These are phyloP conservation scores for Chlamydomonas eustigma DNA, from an alignment of 139 green algal species.

Conservation along the genomic window DNA sequence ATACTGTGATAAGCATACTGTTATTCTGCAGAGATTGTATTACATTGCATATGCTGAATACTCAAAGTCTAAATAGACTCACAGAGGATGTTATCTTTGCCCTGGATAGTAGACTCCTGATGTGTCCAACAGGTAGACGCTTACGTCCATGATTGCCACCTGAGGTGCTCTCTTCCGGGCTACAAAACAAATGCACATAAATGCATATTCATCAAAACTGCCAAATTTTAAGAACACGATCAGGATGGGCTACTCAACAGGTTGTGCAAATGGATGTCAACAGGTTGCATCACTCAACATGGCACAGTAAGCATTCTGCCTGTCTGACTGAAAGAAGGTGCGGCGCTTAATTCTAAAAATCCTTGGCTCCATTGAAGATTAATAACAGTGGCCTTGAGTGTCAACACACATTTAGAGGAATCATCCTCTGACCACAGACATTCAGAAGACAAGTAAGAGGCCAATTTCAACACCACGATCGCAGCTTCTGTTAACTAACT, in stretches of 20 bases:
- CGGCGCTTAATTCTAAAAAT: no score
- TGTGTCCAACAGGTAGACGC: not conserved
- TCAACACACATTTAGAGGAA: not conserved
- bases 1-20: not conserved
- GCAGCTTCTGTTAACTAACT: not conserved
- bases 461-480: not conserved
- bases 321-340: no score
- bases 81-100: not conserved
- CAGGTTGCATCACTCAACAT: not conserved
- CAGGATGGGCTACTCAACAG: not conserved
- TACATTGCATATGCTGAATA: no score
- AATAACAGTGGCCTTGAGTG: not conserved
- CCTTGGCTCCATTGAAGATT: not conserved
- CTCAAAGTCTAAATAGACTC: no score
- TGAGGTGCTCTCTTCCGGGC: not conserved
- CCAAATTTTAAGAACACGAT: not conserved
- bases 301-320: no score
- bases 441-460: not conserved
- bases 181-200: not conserved
- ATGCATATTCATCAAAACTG: not conserved
- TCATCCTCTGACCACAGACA: not conserved
- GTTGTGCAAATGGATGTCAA: not conserved
- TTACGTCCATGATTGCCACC: not conserved
- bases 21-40: not conserved
- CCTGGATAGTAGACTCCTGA: not conserved